Percentiles rank a stretch among this genome's conserved stretches.
These are phyloP conservation scores for Termitomyces sp. DNA, from an alignment of 768 basidiomycete genomes.

Conservation along the genomic window DNA sequence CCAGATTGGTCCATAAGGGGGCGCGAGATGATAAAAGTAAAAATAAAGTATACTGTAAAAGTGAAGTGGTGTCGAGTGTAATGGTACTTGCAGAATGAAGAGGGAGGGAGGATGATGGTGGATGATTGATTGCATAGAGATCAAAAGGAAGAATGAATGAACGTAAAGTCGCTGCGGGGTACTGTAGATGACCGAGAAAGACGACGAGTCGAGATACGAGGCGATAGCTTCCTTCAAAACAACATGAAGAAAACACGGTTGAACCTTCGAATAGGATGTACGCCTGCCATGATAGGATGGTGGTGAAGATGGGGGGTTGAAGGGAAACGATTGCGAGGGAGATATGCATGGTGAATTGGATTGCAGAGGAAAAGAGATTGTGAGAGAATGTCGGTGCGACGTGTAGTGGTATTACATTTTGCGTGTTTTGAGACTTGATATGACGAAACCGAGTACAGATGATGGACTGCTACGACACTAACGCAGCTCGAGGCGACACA, in stretches of 20 bases:
- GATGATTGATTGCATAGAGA: constrained; percentile 53
- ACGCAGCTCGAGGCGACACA: constrained; percentile 51
- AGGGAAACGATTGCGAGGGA: constrained; percentile 60
- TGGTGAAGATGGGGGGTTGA: constrained; percentile 31
- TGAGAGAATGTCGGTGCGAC: constrained; percentile 55
- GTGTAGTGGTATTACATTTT: constrained; percentile 85
- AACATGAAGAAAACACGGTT: constrained; percentile 24
- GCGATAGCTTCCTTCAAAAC: constrained; percentile 18
- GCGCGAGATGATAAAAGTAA: constrained; percentile 61
- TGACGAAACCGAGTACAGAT: constrained; percentile 31
- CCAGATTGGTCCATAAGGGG: constrained; percentile 31
- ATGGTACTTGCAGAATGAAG: constrained; percentile 33
- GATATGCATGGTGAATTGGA: constrained; percentile 58
- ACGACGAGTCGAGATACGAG: constrained; percentile 25
- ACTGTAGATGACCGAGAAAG: constrained; percentile 37
- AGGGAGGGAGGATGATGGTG: constrained; percentile 43
- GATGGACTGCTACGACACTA: constrained; percentile 50
- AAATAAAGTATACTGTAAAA: constrained; percentile 77
- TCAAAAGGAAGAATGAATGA: constrained; percentile 33
- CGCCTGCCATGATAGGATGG: constrained; percentile 44
- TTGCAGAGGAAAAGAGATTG: constrained; percentile 61
- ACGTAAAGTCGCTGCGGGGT: constrained; percentile 31
- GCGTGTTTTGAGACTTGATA: constrained; percentile 47
- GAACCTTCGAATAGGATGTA: constrained; percentile 39
- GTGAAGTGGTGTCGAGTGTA: constrained; percentile 45